These are phyloP conservation scores for Carex parvula DNA, from an alignment of 176 grass and related monocot genomes.

Conservation along the genomic window DNA sequence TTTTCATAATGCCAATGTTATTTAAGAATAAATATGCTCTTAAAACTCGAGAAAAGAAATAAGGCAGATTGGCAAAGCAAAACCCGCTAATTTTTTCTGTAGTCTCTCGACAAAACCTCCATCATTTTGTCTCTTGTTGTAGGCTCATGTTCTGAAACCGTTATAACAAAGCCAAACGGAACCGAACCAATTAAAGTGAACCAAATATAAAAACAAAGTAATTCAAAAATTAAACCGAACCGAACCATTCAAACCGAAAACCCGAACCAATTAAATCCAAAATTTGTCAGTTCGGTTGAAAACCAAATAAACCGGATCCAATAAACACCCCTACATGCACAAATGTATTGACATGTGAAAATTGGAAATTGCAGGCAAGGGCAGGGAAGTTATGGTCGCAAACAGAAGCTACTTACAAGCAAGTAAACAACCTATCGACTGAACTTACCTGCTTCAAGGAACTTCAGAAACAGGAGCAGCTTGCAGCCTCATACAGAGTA, in stretches of 20 bases:
- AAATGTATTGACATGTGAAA: conserved; percentile 16
- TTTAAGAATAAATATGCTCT: not conserved
- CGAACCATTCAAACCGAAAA: too few species aligned
- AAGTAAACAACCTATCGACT: conserved; percentile 71
- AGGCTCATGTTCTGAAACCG: not conserved
- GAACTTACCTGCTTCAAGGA: conserved; percentile 88
- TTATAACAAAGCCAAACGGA: too few species aligned
- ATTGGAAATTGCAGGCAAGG: conserved; percentile 33
- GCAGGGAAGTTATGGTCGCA: conserved; percentile 68
- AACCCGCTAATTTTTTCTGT: not conserved
- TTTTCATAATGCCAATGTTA: not conserved
- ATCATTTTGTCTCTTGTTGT: not conserved
- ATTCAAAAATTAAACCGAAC: too few species aligned
- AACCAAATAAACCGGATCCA: too few species aligned
- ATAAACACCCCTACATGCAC: not conserved
- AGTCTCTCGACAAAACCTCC: not conserved
- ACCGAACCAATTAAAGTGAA: too few species aligned
- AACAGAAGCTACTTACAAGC: conserved; percentile 74
- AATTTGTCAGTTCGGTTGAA: too few species aligned
- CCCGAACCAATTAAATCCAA: too few species aligned
- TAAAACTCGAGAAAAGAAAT: not conserved
- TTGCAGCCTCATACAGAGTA: conserved; percentile 60
- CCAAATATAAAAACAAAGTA: too few species aligned
- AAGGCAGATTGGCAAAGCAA: not conserved
- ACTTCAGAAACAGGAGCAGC: conserved; percentile 78